Evolutionary conservation across 441 rosid genomes (phyloP).

Genomic region (Syzygium syzygioides): DNA sequence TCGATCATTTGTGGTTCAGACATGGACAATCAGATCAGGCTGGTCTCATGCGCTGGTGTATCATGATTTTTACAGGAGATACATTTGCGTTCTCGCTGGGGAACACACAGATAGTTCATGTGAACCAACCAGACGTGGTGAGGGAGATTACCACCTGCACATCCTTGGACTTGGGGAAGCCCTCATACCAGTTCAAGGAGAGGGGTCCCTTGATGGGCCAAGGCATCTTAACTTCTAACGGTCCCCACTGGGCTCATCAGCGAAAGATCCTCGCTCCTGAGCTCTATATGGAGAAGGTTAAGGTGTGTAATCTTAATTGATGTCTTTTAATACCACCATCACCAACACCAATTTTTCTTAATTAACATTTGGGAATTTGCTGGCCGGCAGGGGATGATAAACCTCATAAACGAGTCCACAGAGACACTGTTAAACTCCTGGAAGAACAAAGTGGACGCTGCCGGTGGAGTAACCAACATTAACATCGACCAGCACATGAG

Average conservation of each 20-base stretch:
- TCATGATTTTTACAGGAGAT: constrained; percentile 15
- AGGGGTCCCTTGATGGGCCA: constrained; percentile 42
- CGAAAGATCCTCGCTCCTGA: constrained; percentile 47
- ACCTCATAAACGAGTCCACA: constrained; percentile 29
- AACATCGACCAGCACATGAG: constrained; percentile 29
- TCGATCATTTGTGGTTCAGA: not conserved
- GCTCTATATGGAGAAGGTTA: constrained; percentile 40
- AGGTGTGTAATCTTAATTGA: constrained; percentile 15
- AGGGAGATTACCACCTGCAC: constrained; percentile 34
- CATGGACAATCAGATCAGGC: not conserved
- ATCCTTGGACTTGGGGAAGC: constrained; percentile 43
- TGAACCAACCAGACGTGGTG: constrained; percentile 26
- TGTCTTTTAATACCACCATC: not conserved
- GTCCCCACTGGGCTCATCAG: constrained; percentile 35
- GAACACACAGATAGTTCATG: constrained; percentile 25
- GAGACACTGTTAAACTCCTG: constrained; percentile 23
- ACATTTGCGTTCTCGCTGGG: constrained; percentile 34
- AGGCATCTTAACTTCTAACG: constrained; percentile 49
- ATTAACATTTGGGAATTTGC: not conserved
- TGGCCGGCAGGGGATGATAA: constrained; percentile 28
- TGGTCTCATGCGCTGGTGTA: not conserved
- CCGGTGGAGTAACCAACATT: constrained; percentile 27
- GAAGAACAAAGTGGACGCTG: constrained; percentile 25
- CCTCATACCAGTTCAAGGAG: constrained; percentile 35
- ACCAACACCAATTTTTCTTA: not conserved